Percentiles rank a stretch among this genome's conserved stretches.
Evolutionary conservation across 768 basidiomycete genomes (phyloP).

Genomic region (Lactarius hatsudake): DNA sequence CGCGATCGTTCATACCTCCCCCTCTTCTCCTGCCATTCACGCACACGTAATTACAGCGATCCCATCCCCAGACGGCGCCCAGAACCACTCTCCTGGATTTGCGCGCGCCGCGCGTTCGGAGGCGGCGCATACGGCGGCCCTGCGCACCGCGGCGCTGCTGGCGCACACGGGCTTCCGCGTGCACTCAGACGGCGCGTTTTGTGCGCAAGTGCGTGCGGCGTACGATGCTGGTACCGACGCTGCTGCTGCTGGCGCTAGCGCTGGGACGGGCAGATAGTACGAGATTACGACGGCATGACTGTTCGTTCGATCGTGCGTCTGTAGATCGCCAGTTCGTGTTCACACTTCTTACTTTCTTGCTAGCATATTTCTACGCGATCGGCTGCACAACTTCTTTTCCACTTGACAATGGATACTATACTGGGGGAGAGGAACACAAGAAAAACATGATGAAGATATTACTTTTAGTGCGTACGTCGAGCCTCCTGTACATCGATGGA

Average conservation of each 20-base stretch:
- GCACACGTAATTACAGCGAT: constrained; percentile 9
- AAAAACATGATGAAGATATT: background rate
- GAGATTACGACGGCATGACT: background rate
- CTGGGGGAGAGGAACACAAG: background rate
- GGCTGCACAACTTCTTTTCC: too few species aligned
- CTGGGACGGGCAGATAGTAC: background rate
- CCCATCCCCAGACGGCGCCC: constrained; percentile 11
- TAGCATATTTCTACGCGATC: background rate
- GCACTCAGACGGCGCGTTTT: constrained; percentile 21
- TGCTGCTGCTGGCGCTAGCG: background rate
- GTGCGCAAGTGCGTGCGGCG: constrained; percentile 21
- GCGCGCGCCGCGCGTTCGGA: constrained; percentile 22
- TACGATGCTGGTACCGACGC: background rate
- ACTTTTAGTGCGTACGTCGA: background rate
- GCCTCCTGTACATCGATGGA: background rate
- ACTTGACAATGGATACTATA: background rate
- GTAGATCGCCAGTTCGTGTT: background rate
- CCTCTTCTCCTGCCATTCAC: background rate
- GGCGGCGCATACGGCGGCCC: constrained; percentile 21
- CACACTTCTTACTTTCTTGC: background rate
- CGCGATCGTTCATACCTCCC: background rate
- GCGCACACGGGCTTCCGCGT: constrained; percentile 26
- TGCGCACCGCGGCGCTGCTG: constrained; percentile 21
- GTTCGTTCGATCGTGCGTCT: background rate
- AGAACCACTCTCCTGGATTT: constrained; percentile 26